Percentiles rank a stretch among this genome's conserved stretches.
These are phyloP conservation scores for Globisporangium irregulare DNA, from an alignment of 352 stramenopile species.

Conservation along the genomic window DNA sequence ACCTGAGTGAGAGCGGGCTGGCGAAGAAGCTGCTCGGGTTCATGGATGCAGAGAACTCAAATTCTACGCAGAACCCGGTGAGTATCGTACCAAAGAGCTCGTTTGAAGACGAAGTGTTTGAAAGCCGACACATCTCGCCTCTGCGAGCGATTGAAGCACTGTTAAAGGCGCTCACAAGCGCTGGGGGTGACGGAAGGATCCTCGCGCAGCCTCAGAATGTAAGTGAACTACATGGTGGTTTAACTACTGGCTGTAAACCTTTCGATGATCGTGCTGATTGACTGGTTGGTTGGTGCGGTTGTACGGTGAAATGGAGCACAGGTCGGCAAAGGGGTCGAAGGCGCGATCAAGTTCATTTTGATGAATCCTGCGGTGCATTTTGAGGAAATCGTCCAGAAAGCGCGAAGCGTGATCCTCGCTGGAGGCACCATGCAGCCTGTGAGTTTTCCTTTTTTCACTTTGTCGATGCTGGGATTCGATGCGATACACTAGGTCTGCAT, in stretches of 20 bases:
- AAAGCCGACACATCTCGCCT: conserved; percentile 80
- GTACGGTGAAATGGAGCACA: conserved; percentile 15
- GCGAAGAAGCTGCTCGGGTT: conserved; percentile 84
- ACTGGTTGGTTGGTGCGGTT: conserved; percentile 2
- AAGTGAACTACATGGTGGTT: conserved; percentile 16
- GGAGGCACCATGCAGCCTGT: conserved; percentile 98
- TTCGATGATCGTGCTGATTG: conserved; percentile 5
- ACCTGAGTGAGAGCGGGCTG: conserved; percentile 75
- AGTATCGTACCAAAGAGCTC: not conserved
- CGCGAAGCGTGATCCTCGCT: conserved; percentile 94
- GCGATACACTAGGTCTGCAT: not conserved
- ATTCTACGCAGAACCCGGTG: not conserved
- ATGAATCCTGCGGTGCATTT: conserved; percentile 95
- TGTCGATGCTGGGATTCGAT: not conserved
- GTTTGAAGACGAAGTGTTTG: conserved; percentile 35
- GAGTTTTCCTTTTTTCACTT: conserved; percentile 8
- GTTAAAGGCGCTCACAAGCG: conserved; percentile 73
- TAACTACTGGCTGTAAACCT: not conserved
- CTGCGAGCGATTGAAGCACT: conserved; percentile 74
- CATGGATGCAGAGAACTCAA: conserved; percentile 39
- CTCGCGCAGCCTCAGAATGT: conserved; percentile 63
- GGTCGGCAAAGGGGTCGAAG: conserved; percentile 46
- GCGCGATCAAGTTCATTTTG: conserved; percentile 92
- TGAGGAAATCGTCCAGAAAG: conserved; percentile 92
- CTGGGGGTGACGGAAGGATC: conserved; percentile 66